phyloP scores from a whole-genome alignment of 2,329 filamentous ascomycete species.

The Lasiodiplodia gonubiensis region DNA sequence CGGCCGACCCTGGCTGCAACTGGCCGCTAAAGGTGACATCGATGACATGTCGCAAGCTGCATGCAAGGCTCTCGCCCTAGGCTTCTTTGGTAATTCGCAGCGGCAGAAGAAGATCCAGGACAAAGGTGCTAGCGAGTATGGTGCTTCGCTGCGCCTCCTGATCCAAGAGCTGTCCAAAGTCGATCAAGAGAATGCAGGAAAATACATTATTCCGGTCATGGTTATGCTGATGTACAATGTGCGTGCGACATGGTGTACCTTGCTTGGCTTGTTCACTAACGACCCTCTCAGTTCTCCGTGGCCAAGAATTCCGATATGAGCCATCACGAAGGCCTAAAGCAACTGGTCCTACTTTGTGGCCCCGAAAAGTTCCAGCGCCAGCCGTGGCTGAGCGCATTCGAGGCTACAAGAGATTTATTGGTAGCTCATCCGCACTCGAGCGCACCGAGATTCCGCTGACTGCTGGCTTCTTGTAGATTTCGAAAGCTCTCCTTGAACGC shows the following conservation, averaged over 20 bases:
- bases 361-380: conserved; percentile 28
- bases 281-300: conserved; percentile 21
- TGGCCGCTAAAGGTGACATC: conserved; percentile 28
- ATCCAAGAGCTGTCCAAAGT: conserved; percentile 29
- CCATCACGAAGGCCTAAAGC: conserved; percentile 30
- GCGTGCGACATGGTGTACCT: not conserved
- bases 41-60: conserved; percentile 29
- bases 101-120: conserved; percentile 31
- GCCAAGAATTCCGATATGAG: conserved; percentile 23
- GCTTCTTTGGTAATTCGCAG: conserved; percentile 30
- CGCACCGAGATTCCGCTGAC: not conserved
- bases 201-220: conserved; percentile 31
- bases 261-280: not conserved
- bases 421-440: not conserved
- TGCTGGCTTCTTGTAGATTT: conserved; percentile 1
- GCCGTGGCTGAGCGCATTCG: conserved; percentile 29
- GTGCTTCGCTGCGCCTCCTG: conserved; percentile 26
- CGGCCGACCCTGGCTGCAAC: conserved; percentile 31
- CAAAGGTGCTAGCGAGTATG: conserved; percentile 28
- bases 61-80: conserved; percentile 29
- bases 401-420: conserved; percentile 30
- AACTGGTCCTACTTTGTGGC: conserved; percentile 28
- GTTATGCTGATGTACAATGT: conserved; percentile 31
- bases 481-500: conserved; percentile 30
- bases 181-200: conserved; percentile 22